Evolutionary conservation across 352 stramenopile species (phyloP), one percentile per base, ranked within the genome.

Genomic region (Pythium aristosporum): DNA sequence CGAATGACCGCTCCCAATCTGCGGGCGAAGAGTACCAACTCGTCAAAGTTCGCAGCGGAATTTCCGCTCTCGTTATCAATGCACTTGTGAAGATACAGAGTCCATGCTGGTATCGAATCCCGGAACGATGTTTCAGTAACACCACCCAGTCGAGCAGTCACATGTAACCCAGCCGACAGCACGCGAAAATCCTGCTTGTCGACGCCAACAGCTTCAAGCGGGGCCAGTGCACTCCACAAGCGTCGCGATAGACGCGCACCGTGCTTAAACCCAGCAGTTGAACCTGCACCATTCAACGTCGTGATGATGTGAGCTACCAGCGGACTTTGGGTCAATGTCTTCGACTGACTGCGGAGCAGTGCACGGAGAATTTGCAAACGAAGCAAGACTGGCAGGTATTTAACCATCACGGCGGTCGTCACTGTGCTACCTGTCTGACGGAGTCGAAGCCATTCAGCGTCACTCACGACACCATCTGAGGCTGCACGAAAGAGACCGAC

Each of bases 91-190:
- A 25, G 32, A 18, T 41, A 61, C 32, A 3, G 28, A 44, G 47
- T 36, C 61, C 61, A 67, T 6, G 44, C 41, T 16, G 32, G 7
- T 5, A 62, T 20, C 1, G 61, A 51, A 8, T 62, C 36, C 15
- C 32, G 23, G 36, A 62, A 67, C 3, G 6, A 20, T 5, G 21
- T 44, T 57, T 68, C 37, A 9, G 20, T 48, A 20, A 65, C 44
- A 15, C 64, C 64, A 20, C 64, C 57, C 0, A 65, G 44, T 36
- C 41, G 36, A n/a, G 39, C 34, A 34, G 66, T 13, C 8, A 71
- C 10, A 28, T 66, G 57, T 13, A 71, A 50, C 18, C 56, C 64
- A 23, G 64, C 25, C 8, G 57, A 71, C 15, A 71, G 11, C 6
- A 59, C 64, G 16, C 34, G 42, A 2, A 68, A 37, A 37, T 54